Conservation (phyloP, 805 yeast genomes). For the Starmerella geochares region DNA sequence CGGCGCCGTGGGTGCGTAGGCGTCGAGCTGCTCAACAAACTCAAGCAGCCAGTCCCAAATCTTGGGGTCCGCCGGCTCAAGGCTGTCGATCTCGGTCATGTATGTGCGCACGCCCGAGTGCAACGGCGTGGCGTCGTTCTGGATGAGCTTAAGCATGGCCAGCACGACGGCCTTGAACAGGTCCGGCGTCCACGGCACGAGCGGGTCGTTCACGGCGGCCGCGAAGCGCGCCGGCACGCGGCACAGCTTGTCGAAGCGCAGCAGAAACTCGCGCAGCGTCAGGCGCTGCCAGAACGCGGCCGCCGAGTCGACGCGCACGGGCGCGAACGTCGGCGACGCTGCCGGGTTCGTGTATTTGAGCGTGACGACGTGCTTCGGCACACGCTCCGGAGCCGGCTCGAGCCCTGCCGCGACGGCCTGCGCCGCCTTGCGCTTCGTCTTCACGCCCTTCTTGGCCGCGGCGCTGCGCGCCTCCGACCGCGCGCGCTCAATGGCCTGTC, state of each 20-base stretch:
- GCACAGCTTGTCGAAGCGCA: constrained; percentile 34
- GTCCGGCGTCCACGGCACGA: constrained; percentile 32
- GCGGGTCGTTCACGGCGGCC: constrained; percentile 31
- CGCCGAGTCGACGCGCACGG: constrained; percentile 18
- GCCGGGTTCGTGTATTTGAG: constrained; percentile 16
- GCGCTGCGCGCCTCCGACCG: constrained; percentile 3
- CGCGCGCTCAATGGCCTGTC: constrained; percentile 2
- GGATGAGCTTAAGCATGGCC: constrained; percentile 29
- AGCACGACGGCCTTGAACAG: constrained; percentile 31
- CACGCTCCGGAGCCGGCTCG: constrained; percentile 8
- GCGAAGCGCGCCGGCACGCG: constrained; percentile 31
- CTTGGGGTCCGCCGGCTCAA: constrained; percentile 29
- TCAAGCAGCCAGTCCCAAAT: constrained; percentile 31
- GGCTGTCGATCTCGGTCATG: constrained; percentile 29
- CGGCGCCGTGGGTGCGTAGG: constrained; percentile 16
- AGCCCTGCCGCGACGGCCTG: constrained; percentile 1
- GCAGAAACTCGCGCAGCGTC: constrained; percentile 32
- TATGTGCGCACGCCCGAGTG: constrained; percentile 24
- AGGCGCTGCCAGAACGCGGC: constrained; percentile 31
- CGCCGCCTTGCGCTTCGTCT: constrained; percentile 7
- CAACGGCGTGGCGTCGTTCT: constrained; percentile 30
- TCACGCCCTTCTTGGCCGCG: constrained; percentile 4
- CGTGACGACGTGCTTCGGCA: constrained; percentile 16
- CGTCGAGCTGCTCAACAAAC: constrained; percentile 23
- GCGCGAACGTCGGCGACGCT: constrained; percentile 27